A percentile compares a stretch with the other conserved stretches of the same genome.
Evolutionary conservation across 1,139 yeast genomes (phyloP).

Genomic region (Pichia terricola): DNA sequence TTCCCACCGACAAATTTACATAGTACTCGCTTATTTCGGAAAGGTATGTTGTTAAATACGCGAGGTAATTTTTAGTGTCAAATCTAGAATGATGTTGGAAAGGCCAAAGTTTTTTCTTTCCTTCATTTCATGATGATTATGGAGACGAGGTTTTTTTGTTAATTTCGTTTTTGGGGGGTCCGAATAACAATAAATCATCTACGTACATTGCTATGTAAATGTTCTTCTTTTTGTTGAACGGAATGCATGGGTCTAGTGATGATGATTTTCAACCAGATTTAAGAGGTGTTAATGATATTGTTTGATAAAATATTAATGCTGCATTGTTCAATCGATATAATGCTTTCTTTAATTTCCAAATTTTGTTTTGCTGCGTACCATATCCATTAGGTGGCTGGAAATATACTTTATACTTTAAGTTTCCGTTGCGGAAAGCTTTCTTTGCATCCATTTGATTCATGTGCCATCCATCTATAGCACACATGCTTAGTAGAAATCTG

Average conservation of each 20-base stretch:
- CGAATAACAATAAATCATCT: slow-evolving; percentile 3
- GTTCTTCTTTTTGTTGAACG: background rate
- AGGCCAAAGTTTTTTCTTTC: too few species aligned
- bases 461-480: slow-evolving; percentile 1
- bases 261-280: background rate
- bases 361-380: background rate
- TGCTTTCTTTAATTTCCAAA: slow-evolving; percentile 7
- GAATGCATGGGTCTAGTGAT: slow-evolving; percentile 1
- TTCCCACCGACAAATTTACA: too few species aligned
- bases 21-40: too few species aligned
- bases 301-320: slow-evolving; percentile 1
- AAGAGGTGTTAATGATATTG: background rate
- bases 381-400: slow-evolving; percentile 1
- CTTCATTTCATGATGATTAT: too few species aligned
- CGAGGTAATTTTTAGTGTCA: too few species aligned
- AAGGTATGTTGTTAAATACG: too few species aligned
- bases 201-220: slow-evolving; percentile 3
- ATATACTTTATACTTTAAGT: slow-evolving; percentile 4
- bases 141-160: background rate
- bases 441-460: slow-evolving; percentile 9
- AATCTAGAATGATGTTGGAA: too few species aligned
- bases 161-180: background rate
- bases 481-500: slow-evolving; percentile 4
- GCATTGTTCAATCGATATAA: slow-evolving; percentile 7
- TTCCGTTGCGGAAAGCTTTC: slow-evolving; percentile 8